Conservation (phyloP, 78 protist genomes). For the Goniomonas avonlea region DNA sequence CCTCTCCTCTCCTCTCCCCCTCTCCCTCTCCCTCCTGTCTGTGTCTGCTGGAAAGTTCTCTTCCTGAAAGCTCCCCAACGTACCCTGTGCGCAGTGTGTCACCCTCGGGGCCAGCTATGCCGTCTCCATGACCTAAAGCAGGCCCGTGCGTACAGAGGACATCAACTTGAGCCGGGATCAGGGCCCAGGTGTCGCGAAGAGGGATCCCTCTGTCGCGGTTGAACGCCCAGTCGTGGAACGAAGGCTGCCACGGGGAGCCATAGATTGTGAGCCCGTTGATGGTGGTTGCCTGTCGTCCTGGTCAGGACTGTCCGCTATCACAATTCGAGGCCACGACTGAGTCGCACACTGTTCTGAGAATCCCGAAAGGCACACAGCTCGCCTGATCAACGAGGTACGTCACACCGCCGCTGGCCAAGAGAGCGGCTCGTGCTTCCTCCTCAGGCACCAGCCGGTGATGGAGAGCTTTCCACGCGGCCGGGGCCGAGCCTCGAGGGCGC, state of each 20-base stretch:
- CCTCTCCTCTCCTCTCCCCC: no score
- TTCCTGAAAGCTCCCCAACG: no score
- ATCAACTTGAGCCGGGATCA: slow-evolving; percentile 46
- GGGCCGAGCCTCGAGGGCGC: no score
- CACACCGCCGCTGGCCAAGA: no score
- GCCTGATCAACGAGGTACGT: background rate
- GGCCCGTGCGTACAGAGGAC: slow-evolving; percentile 62
- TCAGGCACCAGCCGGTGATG: background rate
- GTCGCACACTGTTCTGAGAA: background rate
- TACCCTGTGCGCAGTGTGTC: no score
- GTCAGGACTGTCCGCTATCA: background rate
- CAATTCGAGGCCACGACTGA: background rate
- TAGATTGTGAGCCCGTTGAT: slow-evolving; percentile 47
- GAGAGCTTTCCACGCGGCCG: no score
- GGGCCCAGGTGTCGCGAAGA: slow-evolving; percentile 20
- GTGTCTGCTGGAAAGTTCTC: no score
- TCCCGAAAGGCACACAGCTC: background rate
- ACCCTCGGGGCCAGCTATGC: no score
- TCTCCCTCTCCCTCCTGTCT: no score
- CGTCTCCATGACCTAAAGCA: slow-evolving; percentile 55
- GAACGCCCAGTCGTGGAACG: slow-evolving; percentile 51
- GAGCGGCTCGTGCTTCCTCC: no score
- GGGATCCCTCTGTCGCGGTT: slow-evolving; percentile 23
- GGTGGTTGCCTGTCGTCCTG: background rate
- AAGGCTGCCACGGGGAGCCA: slow-evolving; percentile 60